Evolutionary conservation across 495 filamentous ascomycete species (phyloP), one percentile per base, ranked within the genome.

Genomic region (Penicillium argentinense): DNA sequence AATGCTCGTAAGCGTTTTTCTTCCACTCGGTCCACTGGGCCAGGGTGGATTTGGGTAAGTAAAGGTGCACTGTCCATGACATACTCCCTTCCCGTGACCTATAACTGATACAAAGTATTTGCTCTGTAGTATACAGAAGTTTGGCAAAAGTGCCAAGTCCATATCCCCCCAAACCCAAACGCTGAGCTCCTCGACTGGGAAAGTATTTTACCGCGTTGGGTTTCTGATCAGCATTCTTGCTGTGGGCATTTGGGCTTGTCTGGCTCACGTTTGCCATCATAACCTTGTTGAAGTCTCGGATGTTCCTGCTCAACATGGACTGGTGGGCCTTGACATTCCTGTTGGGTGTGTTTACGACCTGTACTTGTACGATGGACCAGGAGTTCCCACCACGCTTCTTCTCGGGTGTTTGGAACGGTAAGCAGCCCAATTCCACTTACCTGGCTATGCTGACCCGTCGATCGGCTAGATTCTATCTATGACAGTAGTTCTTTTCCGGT

Each of bases 291-390:
- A 45, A 54, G 3, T 73, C 29, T 11, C 67, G 54, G 39, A 71
- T 51, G 9, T 84, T 85, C 36, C 80, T 82, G 0, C 85, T 85
- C 57, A 85, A 84, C 41, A 78, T 84, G 54, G 82, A 81, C 1
- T 85, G 82, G 82, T 86, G 83, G 83, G 77, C 74, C 3, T 84
- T 85, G 39, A 81, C 73, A 2, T 86, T 85, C 41, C 82, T 82
- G 0, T 48, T 84, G 18, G 80, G 77, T 25, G 77, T 78, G 11
- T 81, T 76, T 51, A 68, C 80, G 0, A 53, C 68, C 7, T 66
- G 69, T 22, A 83, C 82, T 1, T 65, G 59, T n/a, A 56, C 67
- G 32, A 49, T 84, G 6, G 79, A 68, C 3, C 47, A 65, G 22
- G 79, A 80, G 49, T 53, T 82, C 27, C 64, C 66, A 1, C 82